phyloP scores from a whole-genome alignment of 805 yeast genomes.

The Candida krabiensis region DNA sequence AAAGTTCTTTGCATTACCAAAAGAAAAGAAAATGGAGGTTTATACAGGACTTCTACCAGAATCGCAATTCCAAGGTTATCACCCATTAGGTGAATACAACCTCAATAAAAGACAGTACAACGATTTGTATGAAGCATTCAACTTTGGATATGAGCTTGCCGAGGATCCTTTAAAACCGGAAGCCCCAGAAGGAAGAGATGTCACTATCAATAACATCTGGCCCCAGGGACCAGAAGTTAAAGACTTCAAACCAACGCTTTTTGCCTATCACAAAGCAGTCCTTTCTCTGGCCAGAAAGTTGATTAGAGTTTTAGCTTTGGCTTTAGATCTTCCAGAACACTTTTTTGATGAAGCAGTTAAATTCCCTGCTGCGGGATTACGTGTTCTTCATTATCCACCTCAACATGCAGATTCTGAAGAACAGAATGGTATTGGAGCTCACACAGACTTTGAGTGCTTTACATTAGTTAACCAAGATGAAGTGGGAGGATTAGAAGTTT shows the following conservation, averaged over 20 bases:
- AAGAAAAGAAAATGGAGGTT: constrained; percentile 28
- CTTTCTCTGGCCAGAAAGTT: constrained; percentile 10
- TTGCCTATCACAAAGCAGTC: constrained; percentile 1
- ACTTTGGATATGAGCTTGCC: constrained; percentile 22
- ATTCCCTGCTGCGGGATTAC: constrained; percentile 27
- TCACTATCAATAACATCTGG: constrained; percentile 23
- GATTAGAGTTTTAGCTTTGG: constrained; percentile 25
- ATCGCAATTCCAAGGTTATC: constrained; percentile 25
- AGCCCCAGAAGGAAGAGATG: neutral
- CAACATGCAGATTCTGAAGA: constrained; percentile 25
- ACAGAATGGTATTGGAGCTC: constrained; percentile 35
- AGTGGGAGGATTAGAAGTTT: constrained; percentile 11
- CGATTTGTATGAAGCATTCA: constrained; percentile 32
- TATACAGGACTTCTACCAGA: constrained; percentile 25
- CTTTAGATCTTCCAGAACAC: constrained; percentile 24
- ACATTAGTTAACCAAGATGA: constrained; percentile 27
- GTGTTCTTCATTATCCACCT: constrained; percentile 32
- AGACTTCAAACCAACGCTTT: neutral
- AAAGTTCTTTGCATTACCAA: constrained; percentile 16
- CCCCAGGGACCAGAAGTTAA: constrained; percentile 12
- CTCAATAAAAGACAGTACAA: constrained; percentile 14
- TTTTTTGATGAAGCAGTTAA: constrained; percentile 25
- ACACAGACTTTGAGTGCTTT: constrained; percentile 33
- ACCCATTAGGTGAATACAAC: constrained; percentile 19
- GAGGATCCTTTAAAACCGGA: constrained; percentile 20